phyloP scores from a whole-genome alignment of 2,329 filamentous ascomycete genomes.

The Hypoxylon sp. region DNA sequence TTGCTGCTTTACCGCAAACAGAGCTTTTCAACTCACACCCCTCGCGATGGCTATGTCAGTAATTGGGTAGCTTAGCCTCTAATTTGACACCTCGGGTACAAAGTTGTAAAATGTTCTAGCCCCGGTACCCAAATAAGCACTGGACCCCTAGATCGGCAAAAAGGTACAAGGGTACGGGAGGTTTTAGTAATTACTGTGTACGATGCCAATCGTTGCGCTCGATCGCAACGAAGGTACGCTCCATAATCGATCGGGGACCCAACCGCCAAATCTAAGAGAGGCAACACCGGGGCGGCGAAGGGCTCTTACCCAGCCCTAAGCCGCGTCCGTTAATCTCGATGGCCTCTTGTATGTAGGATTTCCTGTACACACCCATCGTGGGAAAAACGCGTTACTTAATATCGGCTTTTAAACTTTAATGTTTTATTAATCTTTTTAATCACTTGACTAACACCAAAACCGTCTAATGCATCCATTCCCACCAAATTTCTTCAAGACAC shows the following conservation, averaged over 20 bases:
- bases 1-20: slow-evolving; percentile 15
- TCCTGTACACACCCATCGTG: slow-evolving; percentile 5
- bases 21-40: slow-evolving; percentile 15
- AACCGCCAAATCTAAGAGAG: slow-evolving; percentile 30
- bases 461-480: slow-evolving; percentile 1
- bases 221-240: slow-evolving; percentile 24
- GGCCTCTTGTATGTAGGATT: slow-evolving; percentile 3
- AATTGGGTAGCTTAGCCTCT: slow-evolving; percentile 9
- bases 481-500: neutral
- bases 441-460: slow-evolving; percentile 4
- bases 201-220: slow-evolving; percentile 33
- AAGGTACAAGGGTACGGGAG: slow-evolving; percentile 18
- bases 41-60: neutral
- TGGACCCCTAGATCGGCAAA: slow-evolving; percentile 37
- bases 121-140: slow-evolving; percentile 17
- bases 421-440: neutral
- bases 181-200: slow-evolving; percentile 9
- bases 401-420: neutral
- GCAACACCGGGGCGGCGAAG: slow-evolving; percentile 12
- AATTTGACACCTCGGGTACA: slow-evolving; percentile 5
- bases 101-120: slow-evolving; percentile 4
- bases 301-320: slow-evolving; percentile 3
- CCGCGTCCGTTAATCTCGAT: slow-evolving; percentile 30
- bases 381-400: neutral
- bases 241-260: slow-evolving; percentile 12